phyloP scores from a whole-genome alignment of 805 yeast species.

The Jamesozyma gamospora region DNA sequence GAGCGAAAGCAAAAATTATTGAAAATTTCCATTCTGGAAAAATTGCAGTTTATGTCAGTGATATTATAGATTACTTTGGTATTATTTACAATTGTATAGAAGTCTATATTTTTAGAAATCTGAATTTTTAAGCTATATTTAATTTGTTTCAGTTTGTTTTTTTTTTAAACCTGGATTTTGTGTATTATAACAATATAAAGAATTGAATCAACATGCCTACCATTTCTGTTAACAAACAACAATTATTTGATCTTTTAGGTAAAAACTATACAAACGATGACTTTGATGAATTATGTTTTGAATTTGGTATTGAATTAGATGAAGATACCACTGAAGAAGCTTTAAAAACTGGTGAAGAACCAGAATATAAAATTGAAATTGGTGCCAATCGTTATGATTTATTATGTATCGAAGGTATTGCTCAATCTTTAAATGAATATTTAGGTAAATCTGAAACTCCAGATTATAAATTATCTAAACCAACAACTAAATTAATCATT shows the following conservation, averaged over 20 bases:
- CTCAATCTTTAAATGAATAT: slow-evolving; percentile 87
- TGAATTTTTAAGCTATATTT: neutral
- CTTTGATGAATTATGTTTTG: slow-evolving; percentile 94
- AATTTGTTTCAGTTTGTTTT: too few species aligned
- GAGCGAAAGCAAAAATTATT: neutral
- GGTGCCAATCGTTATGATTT: slow-evolving; percentile 98
- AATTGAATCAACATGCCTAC: slow-evolving; percentile 69
- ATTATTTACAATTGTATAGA: too few species aligned
- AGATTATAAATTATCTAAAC: slow-evolving; percentile 49
- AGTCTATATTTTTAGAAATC: too few species aligned
- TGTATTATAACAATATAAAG: too few species aligned
- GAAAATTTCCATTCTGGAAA: too few species aligned
- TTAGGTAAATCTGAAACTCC: slow-evolving; percentile 64
- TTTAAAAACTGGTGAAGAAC: slow-evolving; percentile 42
- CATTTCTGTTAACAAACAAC: slow-evolving; percentile 88
- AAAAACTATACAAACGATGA: slow-evolving; percentile 69
- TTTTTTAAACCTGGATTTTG: too few species aligned
- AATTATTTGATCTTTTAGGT: slow-evolving; percentile 74
- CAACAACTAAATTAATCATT: slow-evolving; percentile 61
- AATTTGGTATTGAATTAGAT: slow-evolving; percentile 94
- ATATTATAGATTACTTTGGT: too few species aligned
- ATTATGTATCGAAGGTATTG: slow-evolving; percentile 96
- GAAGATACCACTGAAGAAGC: slow-evolving; percentile 81
- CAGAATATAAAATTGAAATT: slow-evolving; percentile 93
- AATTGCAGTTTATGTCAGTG: too few species aligned